Evolutionary conservation across 176 grass and related monocot genomes (phyloP).

Genomic region (Triticum urartu): DNA sequence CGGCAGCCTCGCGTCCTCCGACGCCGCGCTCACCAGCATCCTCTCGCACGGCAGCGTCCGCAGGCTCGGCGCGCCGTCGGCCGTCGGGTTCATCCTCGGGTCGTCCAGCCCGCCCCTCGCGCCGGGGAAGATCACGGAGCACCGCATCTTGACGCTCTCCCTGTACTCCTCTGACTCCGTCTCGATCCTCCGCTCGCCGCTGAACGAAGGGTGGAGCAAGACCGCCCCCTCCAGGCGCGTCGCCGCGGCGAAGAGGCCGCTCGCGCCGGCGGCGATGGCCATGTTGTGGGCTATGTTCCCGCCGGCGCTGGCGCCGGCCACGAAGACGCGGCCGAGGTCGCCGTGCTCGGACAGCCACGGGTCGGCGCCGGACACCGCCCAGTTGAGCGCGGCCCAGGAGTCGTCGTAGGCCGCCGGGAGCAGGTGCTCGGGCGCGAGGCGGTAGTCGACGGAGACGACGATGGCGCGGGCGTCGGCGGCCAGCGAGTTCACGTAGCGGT

Average conservation of each 20-base stretch:
- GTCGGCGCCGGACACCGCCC: constrained; percentile 41
- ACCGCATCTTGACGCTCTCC: constrained; percentile 5
- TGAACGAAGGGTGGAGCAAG: constrained; percentile 39
- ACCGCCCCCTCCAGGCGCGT: constrained; percentile 16
- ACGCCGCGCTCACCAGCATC: constrained; percentile 30
- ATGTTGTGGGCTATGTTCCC: constrained; percentile 58
- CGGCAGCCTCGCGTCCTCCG: constrained; percentile 35
- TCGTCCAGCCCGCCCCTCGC: constrained; percentile 40
- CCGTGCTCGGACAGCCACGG: constrained; percentile 56
- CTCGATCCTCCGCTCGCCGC: constrained; percentile 16
- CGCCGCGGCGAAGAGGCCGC: neutral
- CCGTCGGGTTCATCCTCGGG: constrained; percentile 53
- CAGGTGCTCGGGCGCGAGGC: constrained; percentile 64
- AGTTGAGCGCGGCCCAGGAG: constrained; percentile 51
- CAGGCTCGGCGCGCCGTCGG: constrained; percentile 23
- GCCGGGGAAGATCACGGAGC: constrained; percentile 35
- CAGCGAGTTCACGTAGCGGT: constrained; percentile 46
- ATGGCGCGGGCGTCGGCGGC: constrained; percentile 33
- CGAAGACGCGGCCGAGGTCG: constrained; percentile 45
- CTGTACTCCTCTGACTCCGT: neutral
- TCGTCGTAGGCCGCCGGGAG: constrained; percentile 63
- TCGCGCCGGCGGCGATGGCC: constrained; percentile 21
- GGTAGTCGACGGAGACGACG: constrained; percentile 59
- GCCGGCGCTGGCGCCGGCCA: constrained; percentile 70
- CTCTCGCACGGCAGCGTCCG: constrained; percentile 16